A percentile compares a stretch with the other conserved stretches of the same genome.
These are phyloP conservation scores for Capsella bursapastoris DNA, from an alignment of 345 rosid genomes.

Conservation along the genomic window DNA sequence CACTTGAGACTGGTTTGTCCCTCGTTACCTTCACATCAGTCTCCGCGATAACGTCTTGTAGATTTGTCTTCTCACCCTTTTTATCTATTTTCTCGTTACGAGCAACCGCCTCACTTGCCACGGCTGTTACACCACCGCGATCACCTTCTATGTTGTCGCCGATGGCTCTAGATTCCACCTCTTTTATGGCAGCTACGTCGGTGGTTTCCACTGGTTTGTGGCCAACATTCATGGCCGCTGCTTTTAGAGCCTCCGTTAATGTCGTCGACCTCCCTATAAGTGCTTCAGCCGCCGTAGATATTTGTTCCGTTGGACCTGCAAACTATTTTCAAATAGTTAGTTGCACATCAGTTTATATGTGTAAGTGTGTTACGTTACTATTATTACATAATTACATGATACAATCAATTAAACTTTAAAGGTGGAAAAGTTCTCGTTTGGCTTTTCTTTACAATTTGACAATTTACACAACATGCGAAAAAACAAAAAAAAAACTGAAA, in stretches of 20 bases:
- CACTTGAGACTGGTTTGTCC: constrained; percentile 36
- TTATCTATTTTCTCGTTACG: constrained; percentile 2
- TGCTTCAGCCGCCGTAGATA: constrained; percentile 35
- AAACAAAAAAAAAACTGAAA: too few relatives aligned
- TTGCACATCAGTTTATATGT: neutral
- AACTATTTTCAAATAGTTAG: neutral
- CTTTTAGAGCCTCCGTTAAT: constrained; percentile 43
- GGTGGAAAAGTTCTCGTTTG: too few relatives aligned
- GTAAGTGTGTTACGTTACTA: neutral
- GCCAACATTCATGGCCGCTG: constrained; percentile 34
- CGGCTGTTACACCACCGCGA: constrained; percentile 6
- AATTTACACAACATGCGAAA: too few relatives aligned
- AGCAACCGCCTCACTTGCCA: constrained; percentile 29
- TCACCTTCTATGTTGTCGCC: neutral
- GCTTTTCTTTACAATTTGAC: too few relatives aligned
- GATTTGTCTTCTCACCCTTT: constrained; percentile 1
- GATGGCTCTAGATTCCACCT: constrained; percentile 31
- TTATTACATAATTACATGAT: too few relatives aligned
- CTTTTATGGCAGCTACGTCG: constrained; percentile 43
- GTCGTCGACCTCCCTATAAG: constrained; percentile 43
- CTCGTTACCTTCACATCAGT: constrained; percentile 27
- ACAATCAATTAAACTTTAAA: too few relatives aligned
- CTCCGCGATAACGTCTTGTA: constrained; percentile 32
- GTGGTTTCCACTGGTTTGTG: constrained; percentile 36
- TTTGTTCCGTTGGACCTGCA: constrained; percentile 31